Conservation (phyloP, 257 asterid genomes). For the Penstemon davidsonii region DNA sequence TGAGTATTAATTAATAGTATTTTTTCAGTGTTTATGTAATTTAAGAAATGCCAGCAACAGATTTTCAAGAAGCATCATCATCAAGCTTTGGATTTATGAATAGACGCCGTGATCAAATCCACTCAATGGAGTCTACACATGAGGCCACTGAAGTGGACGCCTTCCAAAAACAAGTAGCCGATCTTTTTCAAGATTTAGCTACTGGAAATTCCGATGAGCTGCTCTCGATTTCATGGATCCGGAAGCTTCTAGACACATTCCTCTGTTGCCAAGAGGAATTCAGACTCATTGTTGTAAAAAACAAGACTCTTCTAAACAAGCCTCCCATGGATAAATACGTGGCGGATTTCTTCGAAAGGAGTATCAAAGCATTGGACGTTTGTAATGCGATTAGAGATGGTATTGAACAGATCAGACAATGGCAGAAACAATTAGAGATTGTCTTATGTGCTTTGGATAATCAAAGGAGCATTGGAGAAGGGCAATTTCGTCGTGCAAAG, state of each 20-base stretch:
- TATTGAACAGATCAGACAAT: constrained; percentile 79
- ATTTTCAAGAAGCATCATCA: constrained; percentile 62
- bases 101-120: constrained; percentile 77
- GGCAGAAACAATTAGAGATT: constrained; percentile 89
- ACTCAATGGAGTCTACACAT: constrained; percentile 65
- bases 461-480: constrained; percentile 77
- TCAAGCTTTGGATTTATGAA: constrained; percentile 60
- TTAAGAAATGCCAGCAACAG: constrained; percentile 76
- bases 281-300: constrained; percentile 50
- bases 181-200: constrained; percentile 53
- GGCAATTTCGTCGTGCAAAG: constrained; percentile 86
- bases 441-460: constrained; percentile 67
- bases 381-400: constrained; percentile 95
- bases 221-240: constrained; percentile 74
- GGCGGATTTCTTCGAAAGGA: constrained; percentile 71
- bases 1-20: background rate
- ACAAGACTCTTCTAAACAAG: constrained; percentile 36
- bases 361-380: constrained; percentile 85
- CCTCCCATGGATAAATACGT: constrained; percentile 68
- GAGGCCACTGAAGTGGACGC: constrained; percentile 55
- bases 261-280: constrained; percentile 85
- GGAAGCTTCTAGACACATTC: constrained; percentile 67
- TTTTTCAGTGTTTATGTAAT: constrained; percentile 28
- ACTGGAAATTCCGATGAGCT: constrained; percentile 43
- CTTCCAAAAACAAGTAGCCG: constrained; percentile 64